Evolutionary conservation across 2,329 filamentous ascomycete genomes (phyloP), one percentile per base, ranked within the genome.

Genomic region (Geosmithia flava): DNA sequence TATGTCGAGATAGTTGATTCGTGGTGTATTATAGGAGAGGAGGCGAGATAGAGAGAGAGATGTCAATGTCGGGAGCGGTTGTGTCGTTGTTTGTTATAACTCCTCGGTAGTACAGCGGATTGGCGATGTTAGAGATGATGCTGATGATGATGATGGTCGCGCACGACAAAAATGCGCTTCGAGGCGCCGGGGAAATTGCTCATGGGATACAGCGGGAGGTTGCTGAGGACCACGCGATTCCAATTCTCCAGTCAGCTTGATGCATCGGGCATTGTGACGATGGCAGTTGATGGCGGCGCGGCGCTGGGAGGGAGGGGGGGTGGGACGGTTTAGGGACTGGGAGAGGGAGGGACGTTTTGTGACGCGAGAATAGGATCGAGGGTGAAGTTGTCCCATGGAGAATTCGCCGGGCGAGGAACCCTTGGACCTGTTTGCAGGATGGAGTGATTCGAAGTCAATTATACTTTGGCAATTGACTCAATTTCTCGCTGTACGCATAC

Each of bases 121-220:
- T 27, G 23, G 8, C 8, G 23, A 27, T 27, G 23, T n/a, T n/a
- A n/a, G n/a, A n/a, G n/a, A 27, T 37, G 33, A 23, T 11, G 42
- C 16, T 23, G 17, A 7, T 20, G 29, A 6, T 10, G 16, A 16
- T 15, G 42, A 20, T 20, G 17, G 69, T 72, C 71, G 73, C 72
- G 69, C 67, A 67, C 68, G 62, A 62, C 63, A 59, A 57, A 60
- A 53, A 53, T 62, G 68, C 68, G 65, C 68, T 63, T 68, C 68
- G 67, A 68, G 61, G 62, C 61, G 66, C 61, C 62, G 58, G 60
- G 33, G 33, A 62, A 58, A 55, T 50, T 58, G 60, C 54, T 66
- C 67, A 71, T 70, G 65, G 62, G 66, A 61, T 59, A 69, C 54
- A 60, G 68, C 61, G 54, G 57, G 60, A 57, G 59, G 52, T 49